Evolutionary conservation across 805 yeast genomes (phyloP).

Genomic region (Schwanniomyces polymorphus): DNA sequence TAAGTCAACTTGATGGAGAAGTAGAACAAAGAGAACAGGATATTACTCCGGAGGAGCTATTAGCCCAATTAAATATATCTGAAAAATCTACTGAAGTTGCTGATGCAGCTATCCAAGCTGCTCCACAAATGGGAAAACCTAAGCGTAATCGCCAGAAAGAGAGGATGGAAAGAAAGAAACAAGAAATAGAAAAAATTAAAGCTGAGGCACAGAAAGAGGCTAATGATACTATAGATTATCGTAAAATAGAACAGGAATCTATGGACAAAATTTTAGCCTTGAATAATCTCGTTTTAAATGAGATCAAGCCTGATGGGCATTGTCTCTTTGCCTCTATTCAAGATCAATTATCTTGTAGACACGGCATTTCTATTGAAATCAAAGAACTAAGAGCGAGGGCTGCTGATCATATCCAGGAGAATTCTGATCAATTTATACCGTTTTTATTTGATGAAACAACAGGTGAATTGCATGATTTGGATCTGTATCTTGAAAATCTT

Average conservation of each 20-base stretch:
- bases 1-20: constrained; percentile 19
- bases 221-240: constrained; percentile 58
- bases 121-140: neutral
- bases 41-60: constrained; percentile 63
- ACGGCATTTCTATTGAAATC: constrained; percentile 23
- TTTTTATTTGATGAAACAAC: constrained; percentile 81
- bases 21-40: constrained; percentile 39
- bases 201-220: constrained; percentile 77
- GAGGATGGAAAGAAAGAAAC: constrained; percentile 72
- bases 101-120: neutral
- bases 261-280: constrained; percentile 53
- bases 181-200: constrained; percentile 59
- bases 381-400: constrained; percentile 63
- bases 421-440: constrained; percentile 75
- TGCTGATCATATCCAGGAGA: constrained; percentile 60
- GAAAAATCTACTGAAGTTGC: neutral
- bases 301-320: constrained; percentile 90
- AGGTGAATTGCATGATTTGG: constrained; percentile 60
- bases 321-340: constrained; percentile 85
- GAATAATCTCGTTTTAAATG: constrained; percentile 54
- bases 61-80: constrained; percentile 47
- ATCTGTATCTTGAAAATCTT: constrained; percentile 65
- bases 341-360: constrained; percentile 70
- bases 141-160: constrained; percentile 85
- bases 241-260: constrained; percentile 70